A percentile compares a stretch with the other conserved stretches of the same genome.
These are phyloP conservation scores for Neofusicoccum cordaticola DNA, from an alignment of 2,329 filamentous ascomycete genomes.

Conservation along the genomic window DNA sequence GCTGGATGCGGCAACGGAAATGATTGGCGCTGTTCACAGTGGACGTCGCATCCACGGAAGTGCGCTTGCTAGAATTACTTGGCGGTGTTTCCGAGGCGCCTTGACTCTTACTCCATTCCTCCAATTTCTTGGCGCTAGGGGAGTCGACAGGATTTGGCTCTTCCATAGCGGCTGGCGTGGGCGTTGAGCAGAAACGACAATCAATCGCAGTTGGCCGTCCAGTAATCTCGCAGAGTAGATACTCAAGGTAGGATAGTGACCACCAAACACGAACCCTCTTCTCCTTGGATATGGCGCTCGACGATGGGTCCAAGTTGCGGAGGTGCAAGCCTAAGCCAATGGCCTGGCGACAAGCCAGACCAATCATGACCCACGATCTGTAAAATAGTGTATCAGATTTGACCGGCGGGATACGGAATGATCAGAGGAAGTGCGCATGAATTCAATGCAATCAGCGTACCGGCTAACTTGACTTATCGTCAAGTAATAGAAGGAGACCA, in stretches of 20 bases:
- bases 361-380: slow-evolving; percentile 38
- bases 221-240: slow-evolving; percentile 34
- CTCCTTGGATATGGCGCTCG: slow-evolving; percentile 31
- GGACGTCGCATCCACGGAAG: not conserved
- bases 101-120: not conserved
- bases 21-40: not conserved
- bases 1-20: slow-evolving; percentile 22
- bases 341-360: slow-evolving; percentile 35
- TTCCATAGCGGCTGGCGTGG: slow-evolving; percentile 30
- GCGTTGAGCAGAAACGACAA: slow-evolving; percentile 30
- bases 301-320: slow-evolving; percentile 29
- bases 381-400: not conserved
- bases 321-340: slow-evolving; percentile 36
- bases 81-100: not conserved
- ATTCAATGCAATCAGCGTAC: slow-evolving; percentile 24
- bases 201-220: slow-evolving; percentile 35
- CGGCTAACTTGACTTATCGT: slow-evolving; percentile 39
- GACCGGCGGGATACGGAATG: not conserved
- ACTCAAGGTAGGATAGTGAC: slow-evolving; percentile 38
- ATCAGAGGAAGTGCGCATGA: not conserved
- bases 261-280: slow-evolving; percentile 39
- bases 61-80: not conserved
- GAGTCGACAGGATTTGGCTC: slow-evolving; percentile 11
- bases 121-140: not conserved
- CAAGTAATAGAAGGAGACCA: slow-evolving; percentile 40